These are phyloP conservation scores for Kandelia obovata DNA, from an alignment of 345 rosid genomes.

Conservation along the genomic window DNA sequence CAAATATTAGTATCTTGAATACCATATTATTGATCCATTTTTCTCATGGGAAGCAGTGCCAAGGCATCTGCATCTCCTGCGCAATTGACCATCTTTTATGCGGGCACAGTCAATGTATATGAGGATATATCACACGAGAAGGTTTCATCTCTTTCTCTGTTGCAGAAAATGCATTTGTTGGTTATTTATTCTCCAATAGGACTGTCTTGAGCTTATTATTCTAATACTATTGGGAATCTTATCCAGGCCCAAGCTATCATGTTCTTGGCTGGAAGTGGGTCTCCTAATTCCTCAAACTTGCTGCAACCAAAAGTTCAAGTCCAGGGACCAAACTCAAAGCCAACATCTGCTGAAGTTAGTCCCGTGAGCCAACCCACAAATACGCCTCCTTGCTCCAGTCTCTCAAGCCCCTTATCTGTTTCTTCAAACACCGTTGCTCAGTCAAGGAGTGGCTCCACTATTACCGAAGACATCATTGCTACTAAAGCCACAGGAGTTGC, in stretches of 20 bases:
- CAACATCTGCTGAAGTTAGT: constrained; percentile 27
- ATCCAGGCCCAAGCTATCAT: constrained; percentile 86
- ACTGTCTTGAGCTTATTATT: constrained; percentile 1
- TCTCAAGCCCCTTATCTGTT: constrained; percentile 47
- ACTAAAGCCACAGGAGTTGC: constrained; percentile 36
- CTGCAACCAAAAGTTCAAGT: constrained; percentile 33
- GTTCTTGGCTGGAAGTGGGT: constrained; percentile 65
- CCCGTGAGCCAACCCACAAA: constrained; percentile 24
- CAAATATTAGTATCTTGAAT: not conserved
- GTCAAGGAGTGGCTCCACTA: constrained; percentile 41
- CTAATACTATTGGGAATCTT: constrained; percentile 11
- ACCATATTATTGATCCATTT: not conserved
- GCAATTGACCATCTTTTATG: constrained; percentile 82
- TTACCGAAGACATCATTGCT: constrained; percentile 42
- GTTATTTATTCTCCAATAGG: not conserved
- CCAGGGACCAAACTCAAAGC: constrained; percentile 34
- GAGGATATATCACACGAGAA: constrained; percentile 71
- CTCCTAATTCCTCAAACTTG: constrained; percentile 25
- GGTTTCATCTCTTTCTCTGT: constrained; percentile 38
- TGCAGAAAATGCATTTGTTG: not conserved
- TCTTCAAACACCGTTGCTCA: constrained; percentile 54
- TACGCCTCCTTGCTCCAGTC: constrained; percentile 38
- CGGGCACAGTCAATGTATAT: constrained; percentile 60
- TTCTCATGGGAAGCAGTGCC: constrained; percentile 34
- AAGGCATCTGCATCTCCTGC: constrained; percentile 47